phyloP scores from a whole-genome alignment of 345 rosid genomes.

The Carallia pectinifolia region DNA sequence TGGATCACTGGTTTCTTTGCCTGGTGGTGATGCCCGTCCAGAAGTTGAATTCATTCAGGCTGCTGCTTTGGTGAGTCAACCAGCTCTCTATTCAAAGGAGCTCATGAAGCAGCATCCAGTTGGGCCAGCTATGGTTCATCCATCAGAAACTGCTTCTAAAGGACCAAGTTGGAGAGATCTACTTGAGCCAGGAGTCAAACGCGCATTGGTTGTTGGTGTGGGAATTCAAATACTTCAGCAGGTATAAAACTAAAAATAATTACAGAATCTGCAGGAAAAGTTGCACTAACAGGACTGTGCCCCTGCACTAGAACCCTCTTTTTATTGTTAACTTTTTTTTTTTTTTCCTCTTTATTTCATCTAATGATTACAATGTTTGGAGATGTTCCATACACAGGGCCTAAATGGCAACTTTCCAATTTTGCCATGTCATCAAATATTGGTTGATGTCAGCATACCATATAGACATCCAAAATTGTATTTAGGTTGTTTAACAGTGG shows the following conservation, averaged over 20 bases:
- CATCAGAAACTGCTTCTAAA: conserved; percentile 55
- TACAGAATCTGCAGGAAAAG: not conserved
- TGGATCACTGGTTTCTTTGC: conserved; percentile 66
- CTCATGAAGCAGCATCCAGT: conserved; percentile 53
- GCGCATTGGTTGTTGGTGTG: conserved; percentile 75
- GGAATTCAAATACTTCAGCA: conserved; percentile 97
- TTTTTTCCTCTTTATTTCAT: not conserved
- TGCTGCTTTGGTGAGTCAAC: conserved; percentile 86
- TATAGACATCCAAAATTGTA: too few relatives aligned
- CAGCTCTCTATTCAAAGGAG: conserved; percentile 76
- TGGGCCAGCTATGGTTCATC: conserved; percentile 94
- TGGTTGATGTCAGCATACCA: too few relatives aligned
- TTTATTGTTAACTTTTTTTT: not conserved
- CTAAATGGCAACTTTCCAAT: too few relatives aligned
- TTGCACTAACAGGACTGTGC: not conserved
- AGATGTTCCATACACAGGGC: too few relatives aligned
- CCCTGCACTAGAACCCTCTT: not conserved
- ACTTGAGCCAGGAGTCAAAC: conserved; percentile 93
- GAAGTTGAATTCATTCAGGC: conserved; percentile 67
- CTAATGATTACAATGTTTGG: too few relatives aligned
- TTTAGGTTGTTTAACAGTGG: too few relatives aligned
- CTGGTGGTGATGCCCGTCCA: conserved; percentile 51
- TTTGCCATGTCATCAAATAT: too few relatives aligned
- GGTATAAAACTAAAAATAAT: conserved; percentile 58
- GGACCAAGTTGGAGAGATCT: conserved; percentile 78